A percentile compares a stretch with the other conserved stretches of the same genome.
Conservation (phyloP, 1,284 basidiomycete species). For the Amylostereum chailletii region DNA sequence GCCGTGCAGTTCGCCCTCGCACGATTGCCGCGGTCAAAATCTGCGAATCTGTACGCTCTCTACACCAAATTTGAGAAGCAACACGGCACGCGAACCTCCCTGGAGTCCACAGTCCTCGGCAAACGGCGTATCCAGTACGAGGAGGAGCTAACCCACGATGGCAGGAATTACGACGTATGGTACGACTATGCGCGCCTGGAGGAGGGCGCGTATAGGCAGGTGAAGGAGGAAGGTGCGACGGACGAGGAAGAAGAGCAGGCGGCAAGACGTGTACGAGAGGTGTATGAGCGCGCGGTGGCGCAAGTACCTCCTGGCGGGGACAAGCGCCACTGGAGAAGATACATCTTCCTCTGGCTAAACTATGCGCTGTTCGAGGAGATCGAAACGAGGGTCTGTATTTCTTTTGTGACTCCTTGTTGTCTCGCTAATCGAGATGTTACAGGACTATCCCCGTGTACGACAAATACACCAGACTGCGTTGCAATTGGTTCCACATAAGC, state of each 20-base stretch:
- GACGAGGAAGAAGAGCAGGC: conserved; percentile 57
- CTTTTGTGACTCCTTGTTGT: background rate
- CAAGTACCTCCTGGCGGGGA: conserved; percentile 88
- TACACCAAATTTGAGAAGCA: conserved; percentile 99
- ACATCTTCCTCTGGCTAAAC: conserved; percentile 95
- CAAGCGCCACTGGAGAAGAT: conserved; percentile 90
- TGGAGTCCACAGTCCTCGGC: conserved; percentile 92
- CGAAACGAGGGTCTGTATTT: conserved; percentile 66
- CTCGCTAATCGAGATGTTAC: conserved; percentile 4
- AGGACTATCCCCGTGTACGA: conserved; percentile 80
- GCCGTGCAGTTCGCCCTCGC: conserved; percentile 77
- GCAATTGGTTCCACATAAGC: conserved; percentile 87
- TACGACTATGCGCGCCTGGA: conserved; percentile 94
- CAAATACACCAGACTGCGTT: conserved; percentile 92
- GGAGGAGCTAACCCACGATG: conserved; percentile 83
- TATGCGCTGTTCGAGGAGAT: conserved; percentile 98
- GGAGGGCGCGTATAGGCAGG: conserved; percentile 76
- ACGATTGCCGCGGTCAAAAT: conserved; percentile 86
- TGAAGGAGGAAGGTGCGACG: conserved; percentile 69
- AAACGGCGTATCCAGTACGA: conserved; percentile 98
- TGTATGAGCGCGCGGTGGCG: conserved; percentile 95
- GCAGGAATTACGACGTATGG: conserved; percentile 96
- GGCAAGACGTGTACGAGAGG: conserved; percentile 70
- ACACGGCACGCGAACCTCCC: conserved; percentile 80
- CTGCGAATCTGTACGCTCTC: conserved; percentile 74